Evolutionary conservation across 306 rosid genomes (phyloP).

Genomic region (Lotus japonicus): DNA sequence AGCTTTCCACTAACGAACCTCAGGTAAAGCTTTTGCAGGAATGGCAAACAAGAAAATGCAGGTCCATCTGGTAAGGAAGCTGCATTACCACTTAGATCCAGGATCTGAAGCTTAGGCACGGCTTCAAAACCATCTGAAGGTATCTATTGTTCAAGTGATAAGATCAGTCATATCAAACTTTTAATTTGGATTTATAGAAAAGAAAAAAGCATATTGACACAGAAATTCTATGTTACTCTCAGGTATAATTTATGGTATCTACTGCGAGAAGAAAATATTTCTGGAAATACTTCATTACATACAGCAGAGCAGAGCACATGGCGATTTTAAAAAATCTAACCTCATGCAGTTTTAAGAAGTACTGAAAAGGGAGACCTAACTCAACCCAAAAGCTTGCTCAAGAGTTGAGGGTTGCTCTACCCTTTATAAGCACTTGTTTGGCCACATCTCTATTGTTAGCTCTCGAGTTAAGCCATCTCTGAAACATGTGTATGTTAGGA

Average conservation of each 20-base stretch:
- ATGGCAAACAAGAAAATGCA: conserved; percentile 58
- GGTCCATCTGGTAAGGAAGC: conserved; percentile 56
- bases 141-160: conserved; percentile 44
- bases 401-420: no score
- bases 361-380: no score
- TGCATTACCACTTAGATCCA: conserved; percentile 72
- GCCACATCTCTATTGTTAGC: no score
- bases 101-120: conserved; percentile 64
- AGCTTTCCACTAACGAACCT: conserved; percentile 54
- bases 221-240: not conserved
- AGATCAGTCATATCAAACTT: conserved; percentile 22
- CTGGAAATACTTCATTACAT: not conserved
- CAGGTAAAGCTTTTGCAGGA: conserved; percentile 80
- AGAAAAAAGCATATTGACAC: not conserved
- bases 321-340: not conserved
- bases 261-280: not conserved
- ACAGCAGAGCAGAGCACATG: not conserved
- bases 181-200: conserved; percentile 4
- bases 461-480: no score
- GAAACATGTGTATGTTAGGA: no score
- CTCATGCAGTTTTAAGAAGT: not conserved
- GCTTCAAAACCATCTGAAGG: conserved; percentile 75
- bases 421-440: no score
- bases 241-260: not conserved
- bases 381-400: no score